These are phyloP conservation scores for Chaetomidium leptoderma DNA, from an alignment of 495 filamentous ascomycete species.

Conservation along the genomic window DNA sequence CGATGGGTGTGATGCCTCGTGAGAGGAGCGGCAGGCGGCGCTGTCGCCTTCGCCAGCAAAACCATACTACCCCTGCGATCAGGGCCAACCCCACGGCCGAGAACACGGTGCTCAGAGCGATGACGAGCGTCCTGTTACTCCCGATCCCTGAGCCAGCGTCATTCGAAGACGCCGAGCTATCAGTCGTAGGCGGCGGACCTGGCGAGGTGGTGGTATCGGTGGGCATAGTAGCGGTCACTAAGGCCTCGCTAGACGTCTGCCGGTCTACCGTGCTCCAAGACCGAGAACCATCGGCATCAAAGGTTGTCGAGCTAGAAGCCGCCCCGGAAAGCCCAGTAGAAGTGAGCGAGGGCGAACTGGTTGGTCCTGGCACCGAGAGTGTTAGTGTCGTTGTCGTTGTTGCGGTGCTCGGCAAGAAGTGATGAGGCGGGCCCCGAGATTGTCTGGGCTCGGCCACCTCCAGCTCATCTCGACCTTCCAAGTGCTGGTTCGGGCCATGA, in stretches of 20 bases:
- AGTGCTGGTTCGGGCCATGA: slow-evolving; percentile 1
- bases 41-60: slow-evolving; percentile 32
- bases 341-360: not conserved
- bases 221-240: slow-evolving; percentile 26
- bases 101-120: slow-evolving; percentile 42
- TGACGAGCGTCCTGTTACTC: slow-evolving; percentile 35
- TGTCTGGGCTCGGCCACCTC: not conserved
- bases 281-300: not conserved
- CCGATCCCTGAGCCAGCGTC: slow-evolving; percentile 12
- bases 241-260: slow-evolving; percentile 11
- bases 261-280: not conserved
- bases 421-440: slow-evolving; percentile 6
- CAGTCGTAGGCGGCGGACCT: slow-evolving; percentile 12
- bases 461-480: not conserved
- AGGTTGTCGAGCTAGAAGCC: not conserved
- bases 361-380: slow-evolving; percentile 13
- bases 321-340: not conserved
- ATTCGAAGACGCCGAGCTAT: slow-evolving; percentile 16
- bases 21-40: slow-evolving; percentile 38
- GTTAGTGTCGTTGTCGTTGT: slow-evolving; percentile 24
- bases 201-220: slow-evolving; percentile 18
- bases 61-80: slow-evolving; percentile 29
- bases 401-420: not conserved
- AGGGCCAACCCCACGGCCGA: slow-evolving; percentile 35
- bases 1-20: slow-evolving; percentile 46